phyloP scores from a whole-genome alignment of 2,329 filamentous ascomycete species.

The Aureobasidium sp. region DNA sequence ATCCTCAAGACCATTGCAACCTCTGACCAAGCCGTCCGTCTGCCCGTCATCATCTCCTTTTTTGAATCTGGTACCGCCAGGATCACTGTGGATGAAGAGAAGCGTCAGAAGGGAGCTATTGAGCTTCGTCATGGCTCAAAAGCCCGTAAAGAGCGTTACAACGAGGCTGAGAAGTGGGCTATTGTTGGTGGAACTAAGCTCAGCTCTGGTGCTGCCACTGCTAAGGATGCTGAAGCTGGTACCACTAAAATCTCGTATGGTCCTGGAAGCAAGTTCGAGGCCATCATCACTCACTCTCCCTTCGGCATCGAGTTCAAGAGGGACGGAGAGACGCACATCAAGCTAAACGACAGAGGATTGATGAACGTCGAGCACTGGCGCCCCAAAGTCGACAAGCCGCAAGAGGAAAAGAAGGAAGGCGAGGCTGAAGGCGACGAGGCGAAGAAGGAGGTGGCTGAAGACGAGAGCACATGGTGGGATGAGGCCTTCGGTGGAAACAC shows the following conservation, averaged over 20 bases:
- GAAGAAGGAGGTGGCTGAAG: constrained; percentile 36
- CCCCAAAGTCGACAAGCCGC: constrained; percentile 64
- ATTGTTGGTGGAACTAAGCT: constrained; percentile 71
- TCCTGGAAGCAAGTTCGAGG: constrained; percentile 65
- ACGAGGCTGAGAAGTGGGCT: constrained; percentile 79
- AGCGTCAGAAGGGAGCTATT: constrained; percentile 79
- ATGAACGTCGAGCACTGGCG: constrained; percentile 96
- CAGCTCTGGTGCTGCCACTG: constrained; percentile 62
- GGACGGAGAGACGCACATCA: constrained; percentile 72
- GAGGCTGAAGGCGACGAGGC: constrained; percentile 33
- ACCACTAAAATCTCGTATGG: constrained; percentile 72
- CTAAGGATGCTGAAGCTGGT: constrained; percentile 55
- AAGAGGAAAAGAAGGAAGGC: constrained; percentile 47
- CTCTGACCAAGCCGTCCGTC: constrained; percentile 58
- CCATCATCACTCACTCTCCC: constrained; percentile 72
- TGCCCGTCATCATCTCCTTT: constrained; percentile 82
- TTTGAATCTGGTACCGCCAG: constrained; percentile 82
- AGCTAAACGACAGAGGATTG: constrained; percentile 80
- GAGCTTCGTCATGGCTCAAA: constrained; percentile 76
- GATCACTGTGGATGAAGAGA: constrained; percentile 86
- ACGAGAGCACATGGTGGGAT: constrained; percentile 96
- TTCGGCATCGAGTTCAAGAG: constrained; percentile 82
- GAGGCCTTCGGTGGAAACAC: constrained; percentile 93
- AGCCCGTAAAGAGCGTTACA: constrained; percentile 85
- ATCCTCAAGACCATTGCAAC: constrained; percentile 71